phyloP scores from a whole-genome alignment of 208 protist species.

The Leishmania martiniquensis region DNA sequence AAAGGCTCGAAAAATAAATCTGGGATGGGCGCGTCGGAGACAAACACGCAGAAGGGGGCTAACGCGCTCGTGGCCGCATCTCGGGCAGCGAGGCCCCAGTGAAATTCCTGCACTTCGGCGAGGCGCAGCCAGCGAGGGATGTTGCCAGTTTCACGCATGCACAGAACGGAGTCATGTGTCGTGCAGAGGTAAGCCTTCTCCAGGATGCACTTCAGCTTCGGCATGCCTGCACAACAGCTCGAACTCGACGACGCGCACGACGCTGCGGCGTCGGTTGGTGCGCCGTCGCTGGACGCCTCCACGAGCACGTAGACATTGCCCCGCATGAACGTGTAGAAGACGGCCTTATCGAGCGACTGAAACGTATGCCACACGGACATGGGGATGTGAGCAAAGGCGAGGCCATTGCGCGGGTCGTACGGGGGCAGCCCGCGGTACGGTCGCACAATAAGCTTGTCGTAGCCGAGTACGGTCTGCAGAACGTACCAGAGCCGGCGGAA shows the following conservation, averaged over 20 bases:
- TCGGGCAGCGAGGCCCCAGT: conserved; percentile 29
- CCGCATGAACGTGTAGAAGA: conserved; percentile 55
- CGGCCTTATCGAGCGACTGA: conserved; percentile 51
- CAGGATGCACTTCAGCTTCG: conserved; percentile 16
- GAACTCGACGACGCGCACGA: neutral
- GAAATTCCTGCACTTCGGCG: conserved; percentile 39
- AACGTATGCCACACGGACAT: conserved; percentile 55
- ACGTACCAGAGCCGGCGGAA: conserved; percentile 59
- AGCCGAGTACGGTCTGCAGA: conserved; percentile 51
- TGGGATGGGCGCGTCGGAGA: conserved; percentile 42
- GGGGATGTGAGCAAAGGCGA: conserved; percentile 58
- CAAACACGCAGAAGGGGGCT: conserved; percentile 46
- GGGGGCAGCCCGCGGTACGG: conserved; percentile 57
- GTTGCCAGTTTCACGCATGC: conserved; percentile 52
- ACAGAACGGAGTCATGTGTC: conserved; percentile 57
- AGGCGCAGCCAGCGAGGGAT: conserved; percentile 55
- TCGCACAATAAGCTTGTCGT: conserved; percentile 49
- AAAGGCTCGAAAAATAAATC: conserved; percentile 53
- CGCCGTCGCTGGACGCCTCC: neutral
- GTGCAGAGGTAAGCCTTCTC: conserved; percentile 46
- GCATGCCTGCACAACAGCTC: neutral
- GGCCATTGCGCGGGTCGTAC: conserved; percentile 66
- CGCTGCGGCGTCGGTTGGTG: neutral
- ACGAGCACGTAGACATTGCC: conserved; percentile 39
- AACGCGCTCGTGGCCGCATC: neutral